Base-by-base conservation (phyloP, 768 basidiomycete species). In the Kwoniella shandongensis region DNA sequence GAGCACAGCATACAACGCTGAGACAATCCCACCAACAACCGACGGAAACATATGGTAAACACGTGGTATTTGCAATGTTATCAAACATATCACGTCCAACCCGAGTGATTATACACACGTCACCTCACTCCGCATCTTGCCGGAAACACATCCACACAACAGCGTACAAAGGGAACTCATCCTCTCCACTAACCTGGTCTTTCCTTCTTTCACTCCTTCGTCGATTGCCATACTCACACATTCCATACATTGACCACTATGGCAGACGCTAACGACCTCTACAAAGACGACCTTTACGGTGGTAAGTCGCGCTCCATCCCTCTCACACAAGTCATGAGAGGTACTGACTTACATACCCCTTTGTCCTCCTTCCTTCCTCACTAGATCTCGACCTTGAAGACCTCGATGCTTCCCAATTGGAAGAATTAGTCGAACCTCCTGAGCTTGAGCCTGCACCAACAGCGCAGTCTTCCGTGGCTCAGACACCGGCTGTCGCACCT, bases 211-310 rank as follows among this genome's bases (percentile, higher is more conserved):
- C 30, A 41, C 13, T 57, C 36, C 39, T 40, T 44, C 55, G 20
- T 42, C 41, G 44, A 20, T 39, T 17, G 49, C 27, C 38, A 17
- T 27, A 23, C 23, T 39, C 26, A 7, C 36, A 22, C 20, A 22
- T 15, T 22, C 10, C n/a, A 12, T 29, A 42, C n/a, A 45, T 35
- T 18, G 18, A 40, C n/a, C 47, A 60, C 30, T 8, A 67, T 66
- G 61, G 58, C 65, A 6, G 66, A 59, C 58, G 63, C 65, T 30
- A 59, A 61, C 40, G 63, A 68, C 17, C 36, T 50, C 17, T 64
- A 69, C 76, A 88, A 91, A 76, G 88, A 88, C 78, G 90, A 91
- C 76, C 82, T 91, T 51, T 92, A 92, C 70, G 88, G 89, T 70
- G 90, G 90, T 88, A 73, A 54, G 85, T 58, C 38, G n/a, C 46